phyloP scores from a whole-genome alignment of 345 rosid species.

The Xanthoceras sorbifolium region DNA sequence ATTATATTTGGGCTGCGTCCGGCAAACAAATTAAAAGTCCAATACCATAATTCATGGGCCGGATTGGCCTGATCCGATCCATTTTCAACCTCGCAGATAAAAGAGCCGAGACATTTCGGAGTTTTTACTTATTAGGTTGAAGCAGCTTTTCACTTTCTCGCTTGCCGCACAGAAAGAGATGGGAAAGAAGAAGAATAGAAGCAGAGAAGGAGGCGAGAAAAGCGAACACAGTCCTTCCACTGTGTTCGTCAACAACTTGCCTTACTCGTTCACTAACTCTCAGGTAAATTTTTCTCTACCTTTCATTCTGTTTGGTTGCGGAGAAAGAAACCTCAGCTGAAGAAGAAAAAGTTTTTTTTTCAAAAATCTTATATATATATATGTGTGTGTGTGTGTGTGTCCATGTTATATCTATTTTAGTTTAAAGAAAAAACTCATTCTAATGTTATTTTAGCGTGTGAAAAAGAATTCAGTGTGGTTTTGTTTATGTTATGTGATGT shows the following conservation, averaged over 20 bases:
- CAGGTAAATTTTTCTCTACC: constrained; percentile 47
- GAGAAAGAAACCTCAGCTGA: background rate
- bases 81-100: background rate
- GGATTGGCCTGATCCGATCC: background rate
- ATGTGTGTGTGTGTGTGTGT: too few species aligned
- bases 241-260: constrained; percentile 77
- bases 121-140: constrained; percentile 13
- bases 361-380: background rate
- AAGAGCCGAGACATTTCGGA: background rate
- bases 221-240: constrained; percentile 68
- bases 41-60: background rate
- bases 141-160: background rate
- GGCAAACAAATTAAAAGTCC: too few species aligned
- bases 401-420: too few species aligned
- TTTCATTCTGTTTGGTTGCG: background rate
- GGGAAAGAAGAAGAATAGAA: constrained; percentile 50
- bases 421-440: background rate
- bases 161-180: constrained; percentile 24
- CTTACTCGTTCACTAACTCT: constrained; percentile 79
- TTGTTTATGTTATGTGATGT: background rate
- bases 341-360: background rate
- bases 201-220: constrained; percentile 44
- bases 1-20: background rate
- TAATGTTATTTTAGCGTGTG: too few species aligned
- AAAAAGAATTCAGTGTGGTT: background rate